A percentile compares a stretch with the other conserved stretches of the same genome.
Conservation (phyloP, 257 asterid species). For the Osmanthus fragrans region DNA sequence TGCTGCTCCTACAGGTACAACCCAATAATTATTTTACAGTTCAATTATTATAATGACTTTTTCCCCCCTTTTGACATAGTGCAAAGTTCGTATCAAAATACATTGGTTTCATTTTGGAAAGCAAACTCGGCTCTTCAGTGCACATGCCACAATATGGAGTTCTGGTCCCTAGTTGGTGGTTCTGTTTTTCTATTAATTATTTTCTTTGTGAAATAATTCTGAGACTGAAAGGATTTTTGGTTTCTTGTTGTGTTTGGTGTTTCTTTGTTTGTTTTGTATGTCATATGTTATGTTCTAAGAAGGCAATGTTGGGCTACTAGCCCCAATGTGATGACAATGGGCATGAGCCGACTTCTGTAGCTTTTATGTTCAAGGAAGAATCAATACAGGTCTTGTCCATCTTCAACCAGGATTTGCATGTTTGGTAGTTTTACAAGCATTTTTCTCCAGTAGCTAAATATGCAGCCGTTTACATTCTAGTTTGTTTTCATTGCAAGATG, state of each 20-base stretch:
- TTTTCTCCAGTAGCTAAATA: conserved; percentile 28
- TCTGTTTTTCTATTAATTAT: conserved; percentile 45
- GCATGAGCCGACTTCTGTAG: conserved; percentile 99
- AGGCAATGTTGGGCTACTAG: conserved; percentile 99
- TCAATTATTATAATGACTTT: conserved; percentile 33
- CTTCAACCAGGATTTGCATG: conserved; percentile 91
- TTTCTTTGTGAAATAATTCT: conserved; percentile 57
- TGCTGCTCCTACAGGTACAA: conserved; percentile 57
- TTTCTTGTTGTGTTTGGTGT: conserved; percentile 95
- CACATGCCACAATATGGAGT: conserved; percentile 40
- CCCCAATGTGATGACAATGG: conserved; percentile 99
- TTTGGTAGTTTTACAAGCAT: conserved; percentile 57
- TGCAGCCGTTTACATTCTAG: conserved; percentile 23
- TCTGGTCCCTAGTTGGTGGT: conserved; percentile 45
- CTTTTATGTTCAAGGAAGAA: conserved; percentile 94
- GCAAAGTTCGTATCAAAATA: conserved; percentile 72
- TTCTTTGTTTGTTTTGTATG: conserved; percentile 99
- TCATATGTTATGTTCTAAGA: conserved; percentile 86
- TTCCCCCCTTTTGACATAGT: conserved; percentile 46
- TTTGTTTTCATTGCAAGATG: conserved; percentile 14
- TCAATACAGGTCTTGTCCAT: conserved; percentile 94
- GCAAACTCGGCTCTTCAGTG: conserved; percentile 63
- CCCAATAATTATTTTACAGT: conserved; percentile 25
- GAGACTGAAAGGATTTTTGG: conserved; percentile 95
- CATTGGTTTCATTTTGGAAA: conserved; percentile 85